Percentiles rank a stretch among this genome's conserved stretches.
Evolutionary conservation across 345 rosid species (phyloP).

Genomic region (Rhizophora apiculata): DNA sequence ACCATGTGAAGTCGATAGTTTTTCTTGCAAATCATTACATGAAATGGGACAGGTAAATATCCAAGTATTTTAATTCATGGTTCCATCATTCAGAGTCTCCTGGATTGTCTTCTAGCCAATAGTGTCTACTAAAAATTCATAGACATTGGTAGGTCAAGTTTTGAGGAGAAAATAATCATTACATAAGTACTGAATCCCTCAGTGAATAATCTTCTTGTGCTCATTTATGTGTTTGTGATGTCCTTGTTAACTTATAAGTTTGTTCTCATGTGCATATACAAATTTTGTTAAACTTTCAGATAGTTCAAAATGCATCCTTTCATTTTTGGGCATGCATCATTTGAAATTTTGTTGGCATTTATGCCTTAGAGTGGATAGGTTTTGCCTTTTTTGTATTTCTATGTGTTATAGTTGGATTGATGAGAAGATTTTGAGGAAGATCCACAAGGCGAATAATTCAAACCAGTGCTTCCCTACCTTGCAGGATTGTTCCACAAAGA

Average conservation of each 20-base stretch:
- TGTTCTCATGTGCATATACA: no score
- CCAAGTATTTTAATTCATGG: slow-evolving; percentile 17
- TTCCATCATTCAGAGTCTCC: background rate
- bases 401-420: slow-evolving; percentile 72
- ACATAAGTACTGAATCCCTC: slow-evolving; percentile 61
- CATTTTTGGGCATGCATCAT: no score
- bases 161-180: slow-evolving; percentile 51
- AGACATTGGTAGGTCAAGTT: slow-evolving; percentile 77
- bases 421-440: slow-evolving; percentile 75
- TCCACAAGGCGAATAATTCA: slow-evolving; percentile 74
- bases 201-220: no score
- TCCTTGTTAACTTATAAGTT: no score
- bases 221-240: no score
- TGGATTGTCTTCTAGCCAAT: slow-evolving; percentile 6
- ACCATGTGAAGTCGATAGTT: slow-evolving; percentile 43
- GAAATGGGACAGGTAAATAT: slow-evolving; percentile 46
- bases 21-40: slow-evolving; percentile 64
- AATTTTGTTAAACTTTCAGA: no score
- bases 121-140: slow-evolving; percentile 19
- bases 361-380: background rate
- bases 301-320: no score
- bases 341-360: background rate
- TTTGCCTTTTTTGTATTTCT: slow-evolving; percentile 1
- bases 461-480: slow-evolving; percentile 79
- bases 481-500: slow-evolving; percentile 81